Conservation (phyloP, 2,329 filamentous ascomycete genomes). For the Dactylellina leptospora region DNA sequence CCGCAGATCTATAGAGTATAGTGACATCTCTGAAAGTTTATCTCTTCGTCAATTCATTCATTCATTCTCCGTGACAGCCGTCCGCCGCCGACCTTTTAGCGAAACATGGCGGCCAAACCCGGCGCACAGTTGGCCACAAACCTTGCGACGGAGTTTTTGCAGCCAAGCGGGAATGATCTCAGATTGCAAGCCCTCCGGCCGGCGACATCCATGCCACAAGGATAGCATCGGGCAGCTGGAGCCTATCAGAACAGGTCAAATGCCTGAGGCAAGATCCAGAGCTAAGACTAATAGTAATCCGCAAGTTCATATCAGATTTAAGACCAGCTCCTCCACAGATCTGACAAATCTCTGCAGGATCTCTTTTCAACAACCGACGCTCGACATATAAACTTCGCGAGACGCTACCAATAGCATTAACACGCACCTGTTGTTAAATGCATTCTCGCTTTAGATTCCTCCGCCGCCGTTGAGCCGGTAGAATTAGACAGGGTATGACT, state of each 20-base stretch:
- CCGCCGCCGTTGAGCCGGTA: constrained; percentile 22
- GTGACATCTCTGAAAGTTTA: background rate
- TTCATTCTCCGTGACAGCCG: background rate
- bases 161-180: constrained; percentile 38
- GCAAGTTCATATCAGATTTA: background rate
- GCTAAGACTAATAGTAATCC: constrained; percentile 5
- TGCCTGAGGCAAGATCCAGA: constrained; percentile 30
- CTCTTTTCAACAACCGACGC: no score
- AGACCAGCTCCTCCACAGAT: constrained; percentile 9
- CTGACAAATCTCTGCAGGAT: background rate
- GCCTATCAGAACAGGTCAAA: constrained; percentile 44
- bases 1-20: constrained; percentile 21
- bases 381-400: no score
- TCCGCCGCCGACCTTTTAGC: constrained; percentile 2
- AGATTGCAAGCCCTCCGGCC: constrained; percentile 26
- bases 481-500: constrained; percentile 18
- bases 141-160: constrained; percentile 18
- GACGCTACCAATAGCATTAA: no score
- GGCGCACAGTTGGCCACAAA: constrained; percentile 19
- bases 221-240: constrained; percentile 47
- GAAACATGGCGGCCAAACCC: constrained; percentile 22
- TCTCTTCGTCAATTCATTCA: background rate
- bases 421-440: no score
- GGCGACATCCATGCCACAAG: constrained; percentile 28
- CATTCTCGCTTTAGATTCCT: background rate